These are phyloP conservation scores for Sclerospora graminicola DNA, from an alignment of 352 stramenopile species.

Conservation along the genomic window DNA sequence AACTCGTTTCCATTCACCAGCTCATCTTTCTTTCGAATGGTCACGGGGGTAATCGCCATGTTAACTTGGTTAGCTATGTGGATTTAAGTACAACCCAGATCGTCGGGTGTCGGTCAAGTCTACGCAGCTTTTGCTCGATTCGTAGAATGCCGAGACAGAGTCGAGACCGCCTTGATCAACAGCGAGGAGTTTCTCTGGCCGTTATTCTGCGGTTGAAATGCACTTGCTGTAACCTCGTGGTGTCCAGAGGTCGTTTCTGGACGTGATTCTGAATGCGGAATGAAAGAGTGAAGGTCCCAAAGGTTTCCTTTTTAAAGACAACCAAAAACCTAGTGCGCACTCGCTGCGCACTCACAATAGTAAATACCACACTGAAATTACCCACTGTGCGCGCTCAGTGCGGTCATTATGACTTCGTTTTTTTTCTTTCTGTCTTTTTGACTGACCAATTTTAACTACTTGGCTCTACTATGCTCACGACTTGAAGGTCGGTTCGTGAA, in stretches of 20 bases:
- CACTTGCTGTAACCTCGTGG: conserved; percentile 12
- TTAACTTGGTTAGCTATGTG: background rate
- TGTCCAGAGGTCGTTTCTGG: conserved; percentile 17
- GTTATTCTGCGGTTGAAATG: conserved; percentile 14
- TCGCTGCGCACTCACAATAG: conserved; percentile 14
- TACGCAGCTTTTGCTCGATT: conserved; percentile 26
- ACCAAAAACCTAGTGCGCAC: conserved; percentile 12
- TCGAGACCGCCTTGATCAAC: conserved; percentile 20
- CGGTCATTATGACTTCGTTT: conserved; percentile 11
- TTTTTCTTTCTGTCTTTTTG: conserved; percentile 24
- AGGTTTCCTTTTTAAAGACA: conserved; percentile 19
- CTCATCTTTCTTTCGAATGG: conserved; percentile 6
- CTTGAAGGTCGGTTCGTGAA: conserved; percentile 20
- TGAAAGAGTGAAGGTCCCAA: conserved; percentile 20
- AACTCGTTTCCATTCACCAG: conserved; percentile 1
- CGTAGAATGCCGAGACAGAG: conserved; percentile 22
- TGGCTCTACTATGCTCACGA: conserved; percentile 13
- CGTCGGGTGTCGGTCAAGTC: conserved; percentile 17
- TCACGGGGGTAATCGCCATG: conserved; percentile 17
- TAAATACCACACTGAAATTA: conserved; percentile 20
- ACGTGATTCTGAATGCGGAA: conserved; percentile 16
- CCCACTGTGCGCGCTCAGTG: conserved; percentile 16
- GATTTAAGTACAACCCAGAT: conserved; percentile 13
- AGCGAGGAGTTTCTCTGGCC: conserved; percentile 26
- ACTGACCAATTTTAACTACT: conserved; percentile 9